Percentiles rank a stretch among this genome's conserved stretches.
These are phyloP conservation scores for Camellia granthamiana DNA, from an alignment of 148 eudicot species.

Conservation along the genomic window DNA sequence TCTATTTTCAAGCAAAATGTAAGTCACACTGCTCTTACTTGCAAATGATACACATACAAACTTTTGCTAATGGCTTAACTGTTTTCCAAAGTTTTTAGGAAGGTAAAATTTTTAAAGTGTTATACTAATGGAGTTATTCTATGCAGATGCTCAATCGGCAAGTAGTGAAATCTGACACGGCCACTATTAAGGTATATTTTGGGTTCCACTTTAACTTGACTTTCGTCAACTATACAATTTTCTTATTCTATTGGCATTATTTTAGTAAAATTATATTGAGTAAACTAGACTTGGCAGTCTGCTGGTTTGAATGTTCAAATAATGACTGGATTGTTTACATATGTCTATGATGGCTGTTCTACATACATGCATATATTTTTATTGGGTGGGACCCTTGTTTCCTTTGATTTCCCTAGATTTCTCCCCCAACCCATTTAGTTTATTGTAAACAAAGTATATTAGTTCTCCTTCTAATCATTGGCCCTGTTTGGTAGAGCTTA, in stretches of 20 bases:
- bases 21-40: too few relatives aligned
- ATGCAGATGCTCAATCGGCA: conserved; percentile 88
- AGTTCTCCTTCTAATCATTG: too few relatives aligned
- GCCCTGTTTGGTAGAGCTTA: too few relatives aligned
- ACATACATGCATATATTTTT: neutral
- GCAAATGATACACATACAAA: too few relatives aligned
- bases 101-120: neutral
- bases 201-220: neutral
- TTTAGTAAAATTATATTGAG: neutral
- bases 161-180: conserved; percentile 90
- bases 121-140: conserved; percentile 17
- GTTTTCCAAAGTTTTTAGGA: neutral
- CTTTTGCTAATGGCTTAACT: too few relatives aligned
- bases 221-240: neutral
- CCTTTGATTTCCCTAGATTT: too few relatives aligned
- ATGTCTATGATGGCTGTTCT: neutral
- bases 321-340: neutral
- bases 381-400: too few relatives aligned
- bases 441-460: too few relatives aligned
- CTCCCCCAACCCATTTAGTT: too few relatives aligned
- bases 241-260: neutral
- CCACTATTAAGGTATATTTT: conserved; percentile 73
- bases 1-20: neutral
- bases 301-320: neutral
- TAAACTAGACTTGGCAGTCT: neutral